These are phyloP conservation scores for Kappamyces sp. DNA, from an alignment of 192 early-diverging fungal genomes.

Conservation along the genomic window DNA sequence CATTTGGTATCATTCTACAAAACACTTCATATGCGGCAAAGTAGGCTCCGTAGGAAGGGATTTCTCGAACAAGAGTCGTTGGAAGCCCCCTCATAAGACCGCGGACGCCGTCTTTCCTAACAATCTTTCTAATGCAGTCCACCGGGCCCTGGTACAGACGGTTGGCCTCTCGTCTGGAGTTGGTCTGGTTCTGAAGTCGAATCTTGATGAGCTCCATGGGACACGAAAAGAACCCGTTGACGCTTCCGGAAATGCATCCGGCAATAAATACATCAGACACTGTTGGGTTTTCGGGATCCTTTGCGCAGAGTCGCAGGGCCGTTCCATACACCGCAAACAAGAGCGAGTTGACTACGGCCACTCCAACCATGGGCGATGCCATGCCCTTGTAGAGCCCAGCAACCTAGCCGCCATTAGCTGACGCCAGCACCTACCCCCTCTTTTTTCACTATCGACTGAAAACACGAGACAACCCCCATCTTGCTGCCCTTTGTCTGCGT, in stretches of 20 bases:
- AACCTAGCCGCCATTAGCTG: conserved; percentile 15
- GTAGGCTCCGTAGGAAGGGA: conserved; percentile 43
- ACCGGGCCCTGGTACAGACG: conserved; percentile 29
- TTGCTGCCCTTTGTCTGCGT: conserved; percentile 21
- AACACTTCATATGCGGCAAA: conserved; percentile 48
- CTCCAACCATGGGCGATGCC: conserved; percentile 83
- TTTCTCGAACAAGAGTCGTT: conserved; percentile 39
- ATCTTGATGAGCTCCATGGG: conserved; percentile 52
- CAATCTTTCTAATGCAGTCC: conserved; percentile 36
- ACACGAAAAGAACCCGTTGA: conserved; percentile 42
- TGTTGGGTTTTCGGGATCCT: conserved; percentile 12
- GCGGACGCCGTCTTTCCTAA: conserved; percentile 23
- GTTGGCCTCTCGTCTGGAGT: neutral
- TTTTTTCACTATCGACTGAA: conserved; percentile 32
- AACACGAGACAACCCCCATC: conserved; percentile 14
- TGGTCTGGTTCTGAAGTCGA: conserved; percentile 36
- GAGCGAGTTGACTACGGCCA: conserved; percentile 68
- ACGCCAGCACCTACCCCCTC: conserved; percentile 29
- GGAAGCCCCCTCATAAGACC: conserved; percentile 32
- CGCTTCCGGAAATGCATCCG: conserved; percentile 35
- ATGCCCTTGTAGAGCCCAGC: conserved; percentile 90
- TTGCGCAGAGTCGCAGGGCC: conserved; percentile 33
- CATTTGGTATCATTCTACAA: conserved; percentile 21
- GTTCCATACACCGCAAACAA: conserved; percentile 48
- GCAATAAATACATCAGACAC: conserved; percentile 33